Evolutionary conservation across 2,329 filamentous ascomycete genomes (phyloP).

Genomic region (Chrysoporthe puriensis): DNA sequence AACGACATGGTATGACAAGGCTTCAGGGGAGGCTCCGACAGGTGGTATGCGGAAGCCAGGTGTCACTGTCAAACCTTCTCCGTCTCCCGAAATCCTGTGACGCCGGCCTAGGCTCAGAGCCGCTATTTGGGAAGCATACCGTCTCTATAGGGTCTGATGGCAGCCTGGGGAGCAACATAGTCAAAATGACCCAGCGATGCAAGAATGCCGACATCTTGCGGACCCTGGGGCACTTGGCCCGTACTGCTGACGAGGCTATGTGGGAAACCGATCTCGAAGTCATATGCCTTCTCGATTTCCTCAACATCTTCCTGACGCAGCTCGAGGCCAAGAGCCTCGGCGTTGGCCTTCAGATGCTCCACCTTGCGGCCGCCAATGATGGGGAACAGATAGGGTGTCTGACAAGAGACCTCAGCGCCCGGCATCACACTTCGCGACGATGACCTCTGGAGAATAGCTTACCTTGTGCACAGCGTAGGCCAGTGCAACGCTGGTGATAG

Average conservation of each 20-base stretch:
- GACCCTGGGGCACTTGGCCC: conserved; percentile 41
- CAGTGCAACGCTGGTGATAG: conserved; percentile 59
- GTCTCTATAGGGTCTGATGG: conserved; percentile 20
- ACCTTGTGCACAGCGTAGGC: conserved; percentile 73
- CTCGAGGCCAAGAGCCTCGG: conserved; percentile 65
- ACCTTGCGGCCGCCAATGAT: conserved; percentile 72
- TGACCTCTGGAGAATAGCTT: neutral
- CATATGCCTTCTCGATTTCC: conserved; percentile 64
- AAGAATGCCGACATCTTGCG: conserved; percentile 49
- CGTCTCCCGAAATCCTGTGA: neutral
- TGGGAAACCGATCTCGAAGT: conserved; percentile 71
- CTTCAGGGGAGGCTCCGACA: neutral
- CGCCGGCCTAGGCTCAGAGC: neutral
- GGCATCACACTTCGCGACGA: neutral
- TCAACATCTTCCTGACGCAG: conserved; percentile 65
- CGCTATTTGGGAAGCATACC: neutral
- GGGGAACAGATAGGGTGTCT: conserved; percentile 70
- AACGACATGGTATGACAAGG: neutral
- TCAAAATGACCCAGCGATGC: conserved; percentile 54
- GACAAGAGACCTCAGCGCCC: neutral
- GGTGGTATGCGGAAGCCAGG: neutral
- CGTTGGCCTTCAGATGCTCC: conserved; percentile 71
- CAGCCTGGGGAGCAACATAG: conserved; percentile 47
- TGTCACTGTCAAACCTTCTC: neutral
- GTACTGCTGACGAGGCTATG: conserved; percentile 57